Conservation (phyloP, 257 asterid genomes). For the Solanum peruvianum region DNA sequence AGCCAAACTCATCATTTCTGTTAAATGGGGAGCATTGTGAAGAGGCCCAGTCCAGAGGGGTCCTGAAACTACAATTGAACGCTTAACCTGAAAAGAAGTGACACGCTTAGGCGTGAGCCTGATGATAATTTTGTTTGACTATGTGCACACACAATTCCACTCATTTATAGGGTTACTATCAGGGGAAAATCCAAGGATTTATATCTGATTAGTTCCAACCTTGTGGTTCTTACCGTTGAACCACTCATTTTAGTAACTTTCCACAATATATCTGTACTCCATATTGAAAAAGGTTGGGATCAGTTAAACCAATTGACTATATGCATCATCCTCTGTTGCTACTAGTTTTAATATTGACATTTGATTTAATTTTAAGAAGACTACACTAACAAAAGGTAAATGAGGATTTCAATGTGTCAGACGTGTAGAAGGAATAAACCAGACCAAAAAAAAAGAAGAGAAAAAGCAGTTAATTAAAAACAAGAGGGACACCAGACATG, state of each 20-base stretch:
- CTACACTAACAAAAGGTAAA: neutral
- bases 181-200: neutral
- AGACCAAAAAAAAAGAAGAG: neutral
- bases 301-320: neutral
- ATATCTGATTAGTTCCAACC: neutral
- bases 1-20: conserved; percentile 58
- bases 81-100: conserved; percentile 38
- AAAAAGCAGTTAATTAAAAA: neutral
- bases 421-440: neutral
- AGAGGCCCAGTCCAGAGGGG: conserved; percentile 97
- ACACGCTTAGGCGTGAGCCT: neutral
- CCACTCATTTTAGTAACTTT: neutral
- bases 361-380: neutral
- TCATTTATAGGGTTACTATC: neutral
- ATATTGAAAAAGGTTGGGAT: neutral
- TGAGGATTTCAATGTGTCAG: neutral
- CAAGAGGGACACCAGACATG: neutral
- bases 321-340: neutral
- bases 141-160: neutral
- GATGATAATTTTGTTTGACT: neutral
- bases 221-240: neutral
- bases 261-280: neutral
- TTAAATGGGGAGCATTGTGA: conserved; percentile 44
- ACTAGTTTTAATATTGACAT: neutral
- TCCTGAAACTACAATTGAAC: conserved; percentile 76